These are phyloP conservation scores for Corchorus olitorius DNA, from an alignment of 345 rosid genomes.

Conservation along the genomic window DNA sequence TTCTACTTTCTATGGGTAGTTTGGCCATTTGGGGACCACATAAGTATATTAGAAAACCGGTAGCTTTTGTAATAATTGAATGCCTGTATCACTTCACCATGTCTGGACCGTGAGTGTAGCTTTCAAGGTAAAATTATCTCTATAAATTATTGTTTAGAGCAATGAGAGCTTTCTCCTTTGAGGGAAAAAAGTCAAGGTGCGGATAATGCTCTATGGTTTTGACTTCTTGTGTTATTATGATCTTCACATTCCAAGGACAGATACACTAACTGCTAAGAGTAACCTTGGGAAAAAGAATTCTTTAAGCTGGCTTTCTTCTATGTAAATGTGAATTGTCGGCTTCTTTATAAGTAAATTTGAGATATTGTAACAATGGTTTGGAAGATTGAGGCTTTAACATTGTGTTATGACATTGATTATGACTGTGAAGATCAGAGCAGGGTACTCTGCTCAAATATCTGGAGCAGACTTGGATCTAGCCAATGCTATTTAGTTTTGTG, in stretches of 20 bases:
- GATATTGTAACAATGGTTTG: conserved; percentile 7
- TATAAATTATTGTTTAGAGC: neutral
- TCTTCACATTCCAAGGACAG: neutral
- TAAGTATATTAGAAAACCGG: neutral
- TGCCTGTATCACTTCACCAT: neutral
- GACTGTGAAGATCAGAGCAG: neutral
- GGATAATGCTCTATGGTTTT: neutral
- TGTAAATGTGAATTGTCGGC: neutral
- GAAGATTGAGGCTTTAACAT: neutral
- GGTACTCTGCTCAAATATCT: neutral
- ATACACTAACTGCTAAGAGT: neutral
- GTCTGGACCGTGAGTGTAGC: conserved; percentile 9
- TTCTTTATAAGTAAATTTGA: neutral
- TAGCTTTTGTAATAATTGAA: neutral
- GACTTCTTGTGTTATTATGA: conserved; percentile 2
- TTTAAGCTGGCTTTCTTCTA: neutral
- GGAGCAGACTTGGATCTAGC: neutral
- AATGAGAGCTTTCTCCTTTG: neutral
- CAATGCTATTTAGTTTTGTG: neutral
- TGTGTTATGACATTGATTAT: neutral
- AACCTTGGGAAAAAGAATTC: neutral
- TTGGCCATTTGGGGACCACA: conserved; percentile 9
- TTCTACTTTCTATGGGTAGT: neutral
- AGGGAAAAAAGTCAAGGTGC: neutral
- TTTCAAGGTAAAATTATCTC: neutral